Percentiles rank a stretch among this genome's conserved stretches.
Evolutionary conservation across 176 grass and related monocot genomes (phyloP).

Genomic region (Triticum monococcum): DNA sequence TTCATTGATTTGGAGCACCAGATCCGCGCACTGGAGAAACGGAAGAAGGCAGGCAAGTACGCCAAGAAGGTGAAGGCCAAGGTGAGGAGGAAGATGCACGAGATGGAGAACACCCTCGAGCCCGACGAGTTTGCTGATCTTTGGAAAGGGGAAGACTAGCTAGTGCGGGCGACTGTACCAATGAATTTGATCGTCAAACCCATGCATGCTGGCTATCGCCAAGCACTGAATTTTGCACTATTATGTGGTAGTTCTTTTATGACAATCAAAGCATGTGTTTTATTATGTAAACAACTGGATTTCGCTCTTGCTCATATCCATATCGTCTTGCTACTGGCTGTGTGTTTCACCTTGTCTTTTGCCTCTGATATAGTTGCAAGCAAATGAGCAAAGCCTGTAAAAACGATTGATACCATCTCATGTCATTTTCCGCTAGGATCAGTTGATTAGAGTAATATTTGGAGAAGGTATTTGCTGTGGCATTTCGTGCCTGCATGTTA

Average conservation of each 20-base stretch:
- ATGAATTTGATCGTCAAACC: not conserved
- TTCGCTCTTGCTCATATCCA: not conserved
- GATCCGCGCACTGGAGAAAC: conserved; percentile 80
- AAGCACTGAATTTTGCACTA: conserved; percentile 13
- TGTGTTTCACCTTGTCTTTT: too few relatives aligned
- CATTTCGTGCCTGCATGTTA: too few relatives aligned
- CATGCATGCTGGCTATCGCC: not conserved
- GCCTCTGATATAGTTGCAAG: too few relatives aligned
- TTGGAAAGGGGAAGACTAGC: conserved; percentile 70
- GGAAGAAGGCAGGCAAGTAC: conserved; percentile 81
- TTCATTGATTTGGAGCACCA: conserved; percentile 29
- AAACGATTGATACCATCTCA: too few relatives aligned
- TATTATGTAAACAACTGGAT: not conserved
- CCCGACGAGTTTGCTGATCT: conserved; percentile 82
- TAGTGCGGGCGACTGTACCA: not conserved
- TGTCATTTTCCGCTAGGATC: too few relatives aligned
- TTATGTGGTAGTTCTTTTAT: conserved; percentile 23
- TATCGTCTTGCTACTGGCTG: not conserved
- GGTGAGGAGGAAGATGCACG: conserved; percentile 75
- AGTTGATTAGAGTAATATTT: too few relatives aligned
- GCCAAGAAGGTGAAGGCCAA: conserved; percentile 89
- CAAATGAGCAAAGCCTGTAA: too few relatives aligned
- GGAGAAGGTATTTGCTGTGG: too few relatives aligned
- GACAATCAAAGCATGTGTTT: not conserved
- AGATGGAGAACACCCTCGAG: conserved; percentile 65